Evolutionary conservation across 192 early-diverging fungal genomes (phyloP).

Genomic region (Phycomyces blakesleeanus): DNA sequence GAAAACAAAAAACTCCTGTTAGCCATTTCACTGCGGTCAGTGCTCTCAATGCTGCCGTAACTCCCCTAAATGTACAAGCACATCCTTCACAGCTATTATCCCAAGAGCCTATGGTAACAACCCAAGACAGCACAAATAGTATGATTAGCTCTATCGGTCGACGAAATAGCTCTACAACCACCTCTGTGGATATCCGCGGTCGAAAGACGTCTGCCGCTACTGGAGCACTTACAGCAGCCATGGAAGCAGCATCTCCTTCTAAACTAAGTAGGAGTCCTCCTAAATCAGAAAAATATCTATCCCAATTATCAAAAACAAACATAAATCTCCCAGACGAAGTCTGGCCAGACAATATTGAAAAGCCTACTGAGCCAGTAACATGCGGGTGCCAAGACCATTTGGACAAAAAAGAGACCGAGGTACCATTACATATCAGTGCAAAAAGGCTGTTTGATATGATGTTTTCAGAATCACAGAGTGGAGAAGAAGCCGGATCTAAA

Average conservation of each 20-base stretch:
- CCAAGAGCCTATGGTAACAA: too few species aligned
- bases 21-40: constrained; percentile 16
- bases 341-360: constrained; percentile 38
- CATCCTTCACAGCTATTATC: background rate
- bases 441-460: constrained; percentile 55
- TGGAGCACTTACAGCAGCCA: constrained; percentile 10
- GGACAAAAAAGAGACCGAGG: constrained; percentile 53
- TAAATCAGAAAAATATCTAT: background rate
- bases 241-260: constrained; percentile 13
- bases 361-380: constrained; percentile 42
- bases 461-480: constrained; percentile 34
- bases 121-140: background rate
- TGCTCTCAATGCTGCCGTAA: constrained; percentile 11
- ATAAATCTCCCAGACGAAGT: too few species aligned
- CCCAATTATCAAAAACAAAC: too few species aligned
- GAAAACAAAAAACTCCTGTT: constrained; percentile 10
- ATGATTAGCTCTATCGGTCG: background rate
- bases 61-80: constrained; percentile 21
- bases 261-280: background rate
- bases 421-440: constrained; percentile 49
- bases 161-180: background rate
- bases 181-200: background rate
- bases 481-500: background rate
- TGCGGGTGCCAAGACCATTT: constrained; percentile 69
- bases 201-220: background rate